These are phyloP conservation scores for Pueraria montana DNA, from an alignment of 306 rosid genomes.

Conservation along the genomic window DNA sequence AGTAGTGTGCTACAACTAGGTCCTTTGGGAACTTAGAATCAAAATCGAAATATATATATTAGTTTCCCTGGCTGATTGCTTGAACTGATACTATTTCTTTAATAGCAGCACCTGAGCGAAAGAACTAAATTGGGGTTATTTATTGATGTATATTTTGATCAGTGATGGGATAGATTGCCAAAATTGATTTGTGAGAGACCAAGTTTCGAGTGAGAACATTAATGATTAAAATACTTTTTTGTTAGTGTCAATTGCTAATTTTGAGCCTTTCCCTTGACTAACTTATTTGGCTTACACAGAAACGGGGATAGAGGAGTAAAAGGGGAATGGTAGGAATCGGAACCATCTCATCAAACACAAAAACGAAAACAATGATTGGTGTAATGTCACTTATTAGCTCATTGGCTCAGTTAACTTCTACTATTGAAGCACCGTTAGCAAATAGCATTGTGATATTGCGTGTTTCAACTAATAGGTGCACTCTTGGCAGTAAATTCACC, in stretches of 20 bases:
- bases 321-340: not conserved
- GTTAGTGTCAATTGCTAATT: not conserved
- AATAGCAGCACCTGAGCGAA: not conserved
- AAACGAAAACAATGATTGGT: not conserved
- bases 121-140: not conserved
- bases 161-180: not conserved
- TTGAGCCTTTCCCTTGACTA: constrained; percentile 17
- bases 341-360: not conserved
- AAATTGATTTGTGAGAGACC: not conserved
- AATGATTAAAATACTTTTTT: not conserved
- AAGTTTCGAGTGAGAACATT: not conserved
- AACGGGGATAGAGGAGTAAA: not conserved
- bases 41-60: not conserved
- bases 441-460: not conserved
- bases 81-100: not conserved
- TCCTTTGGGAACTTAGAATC: not conserved
- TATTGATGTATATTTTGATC: not conserved
- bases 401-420: not conserved
- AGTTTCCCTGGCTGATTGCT: not conserved
- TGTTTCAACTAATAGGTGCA: not conserved
- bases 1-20: not conserved
- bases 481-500: not conserved
- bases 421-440: not conserved
- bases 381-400: not conserved
- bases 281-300: constrained; percentile 3